A percentile compares a stretch with the other conserved stretches of the same genome.
Evolutionary conservation across 2,329 filamentous ascomycete genomes (phyloP).

Genomic region (Penicillium palitans): DNA sequence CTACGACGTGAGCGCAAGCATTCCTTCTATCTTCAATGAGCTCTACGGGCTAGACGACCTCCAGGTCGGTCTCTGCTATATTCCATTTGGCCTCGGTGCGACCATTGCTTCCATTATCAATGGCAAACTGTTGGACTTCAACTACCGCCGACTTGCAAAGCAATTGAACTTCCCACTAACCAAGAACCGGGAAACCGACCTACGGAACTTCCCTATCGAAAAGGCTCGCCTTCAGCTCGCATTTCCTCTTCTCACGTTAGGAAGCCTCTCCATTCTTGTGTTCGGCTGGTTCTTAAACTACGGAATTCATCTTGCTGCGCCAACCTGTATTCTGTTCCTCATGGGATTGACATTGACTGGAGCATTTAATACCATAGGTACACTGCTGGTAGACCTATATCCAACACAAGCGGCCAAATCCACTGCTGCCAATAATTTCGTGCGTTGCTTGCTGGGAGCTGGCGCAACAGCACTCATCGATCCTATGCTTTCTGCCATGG

Average conservation of each 20-base stretch:
- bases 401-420: constrained; percentile 44
- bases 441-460: constrained; percentile 47
- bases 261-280: constrained; percentile 34
- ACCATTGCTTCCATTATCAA: constrained; percentile 43
- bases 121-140: constrained; percentile 46
- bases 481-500: constrained; percentile 41
- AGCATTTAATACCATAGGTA: constrained; percentile 47
- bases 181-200: constrained; percentile 39
- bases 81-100: constrained; percentile 45
- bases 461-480: constrained; percentile 46
- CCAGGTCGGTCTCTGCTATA: constrained; percentile 45
- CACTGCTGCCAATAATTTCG: constrained; percentile 48
- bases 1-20: constrained; percentile 45
- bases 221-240: constrained; percentile 44
- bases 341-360: constrained; percentile 43
- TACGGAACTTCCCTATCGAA: constrained; percentile 47
- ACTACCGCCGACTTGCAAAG: constrained; percentile 42
- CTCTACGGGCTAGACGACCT: constrained; percentile 44
- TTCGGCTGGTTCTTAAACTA: constrained; percentile 47
- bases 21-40: constrained; percentile 38
- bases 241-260: constrained; percentile 38
- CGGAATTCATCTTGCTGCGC: constrained; percentile 35
- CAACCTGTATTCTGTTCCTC: constrained; percentile 43
- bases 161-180: constrained; percentile 33
- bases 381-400: constrained; percentile 50